Base-by-base conservation (phyloP, 78 protist genomes). In the Neovahlkampfia damariscottae region DNA sequence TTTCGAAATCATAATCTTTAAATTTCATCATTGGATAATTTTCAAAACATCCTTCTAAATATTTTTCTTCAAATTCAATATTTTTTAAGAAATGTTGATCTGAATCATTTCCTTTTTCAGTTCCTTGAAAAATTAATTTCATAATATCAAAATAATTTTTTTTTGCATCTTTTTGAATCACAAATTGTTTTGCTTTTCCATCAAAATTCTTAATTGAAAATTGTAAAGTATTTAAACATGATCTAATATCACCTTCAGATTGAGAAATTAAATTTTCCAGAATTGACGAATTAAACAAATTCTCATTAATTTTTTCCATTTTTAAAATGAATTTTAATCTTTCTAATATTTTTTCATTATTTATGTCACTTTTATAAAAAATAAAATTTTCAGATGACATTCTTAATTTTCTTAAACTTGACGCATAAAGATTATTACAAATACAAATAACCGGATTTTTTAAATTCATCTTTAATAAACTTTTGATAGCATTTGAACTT, bases 371-470 rank as follows among this genome's bases (percentile, higher is more conserved):
- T 8, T 41, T 66, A 9, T 31, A 35, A 41, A 94, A 91, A 36
- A 41, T 62, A 6, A 96, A 66, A 59, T 89, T 91, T 35, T 79
- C 6, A 59, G 91, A 88, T 81, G 89, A 27, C 58, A 88, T 80
- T 29, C 40, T 70, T 29, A 94, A 81, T 3, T 91, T 37, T 2
- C 62, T 34, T 30, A 94, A n/a, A 74, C 90, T 90, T 1, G 82
- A 1, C 9, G 58, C 84, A 8, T 78, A 78, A 35, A 76, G 39
- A 41, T 81, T 79, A 28, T 81, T 81, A 73, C 84, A 81, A 6
- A 76, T 81, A 70, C 84, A 81, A 7, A 81, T 81, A 67, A 77
- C 50, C n/a, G 84, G 84, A 1, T 79, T 41, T 2, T 2, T 1
- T 4, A 81, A 28, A n/a, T 50, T 41, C 72, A 40, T 36, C 19